Evolutionary conservation across 352 stramenopile genomes (phyloP), one percentile per base, ranked within the genome.

Genomic region (Globisporangium apiculatum): DNA sequence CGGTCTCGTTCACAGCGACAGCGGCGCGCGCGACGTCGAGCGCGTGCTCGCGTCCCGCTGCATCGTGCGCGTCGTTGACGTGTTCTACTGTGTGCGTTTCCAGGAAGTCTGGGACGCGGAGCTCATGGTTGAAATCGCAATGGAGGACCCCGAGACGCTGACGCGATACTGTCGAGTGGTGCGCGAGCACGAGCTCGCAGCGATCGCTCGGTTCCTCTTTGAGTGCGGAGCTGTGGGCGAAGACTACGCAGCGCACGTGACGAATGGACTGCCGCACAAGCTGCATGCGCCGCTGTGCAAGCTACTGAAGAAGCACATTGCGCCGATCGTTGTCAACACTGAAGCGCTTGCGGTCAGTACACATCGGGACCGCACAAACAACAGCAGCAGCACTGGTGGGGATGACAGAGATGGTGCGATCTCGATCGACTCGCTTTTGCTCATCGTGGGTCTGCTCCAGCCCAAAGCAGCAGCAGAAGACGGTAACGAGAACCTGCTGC

Each of bases 81-180:
- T 15, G 12, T 52, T 51, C 46, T 59, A 45, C 45, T 52, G 50
- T 12, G 36, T 41, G 31, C 50, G 35, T 14, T 66, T 87, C 48
- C 71, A 80, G 60, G 77, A 87, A 51, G 24, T 86, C 0, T 87
- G 75, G 73, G 75, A 87, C 48, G 75, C 65, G 5, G 77, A 87
- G 24, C 58, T 85, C n/a, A 69, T 81, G 55, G 62, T 87, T 1
- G 71, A 71, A 10, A 61, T 87, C 36, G 69, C 60, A 0, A 82
- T 86, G 68, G 76, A 86, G 51, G 72, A 87, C 48, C 72, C 76
- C 0, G 76, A 87, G 38, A 64, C 65, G 0, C 68, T 69, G 9
- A 54, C 65, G 0, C 62, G 70, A n/a, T 77, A 73, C 52, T 58
- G 76, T 3, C 53, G 51, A 0, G 51, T 73, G 4, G 38, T 86